phyloP scores from a whole-genome alignment of 169 alveolate species.

The Cryptosporidium felis region DNA sequence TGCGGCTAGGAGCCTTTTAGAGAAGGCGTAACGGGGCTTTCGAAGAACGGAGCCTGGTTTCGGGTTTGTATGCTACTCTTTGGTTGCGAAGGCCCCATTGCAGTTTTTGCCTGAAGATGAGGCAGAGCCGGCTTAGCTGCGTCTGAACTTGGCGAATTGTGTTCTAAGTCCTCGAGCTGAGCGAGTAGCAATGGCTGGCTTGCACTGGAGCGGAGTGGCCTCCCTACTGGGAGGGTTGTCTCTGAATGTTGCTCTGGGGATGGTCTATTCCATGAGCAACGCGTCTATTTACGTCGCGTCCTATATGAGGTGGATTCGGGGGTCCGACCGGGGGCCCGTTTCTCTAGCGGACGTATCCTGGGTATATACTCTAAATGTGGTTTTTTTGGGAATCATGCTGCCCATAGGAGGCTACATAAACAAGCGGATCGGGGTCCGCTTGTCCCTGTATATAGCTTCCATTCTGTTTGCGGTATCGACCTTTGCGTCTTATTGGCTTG shows the following conservation, averaged over 20 bases:
- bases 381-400: constrained; percentile 29
- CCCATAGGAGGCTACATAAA: constrained; percentile 63
- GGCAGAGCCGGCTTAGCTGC: too few relatives aligned
- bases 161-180: too few relatives aligned
- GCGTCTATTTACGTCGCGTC: constrained; percentile 63
- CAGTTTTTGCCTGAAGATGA: too few relatives aligned
- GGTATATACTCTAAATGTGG: constrained; percentile 55
- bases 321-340: background rate
- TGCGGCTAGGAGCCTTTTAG: too few relatives aligned
- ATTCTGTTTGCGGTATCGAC: constrained; percentile 4
- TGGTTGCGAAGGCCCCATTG: too few relatives aligned
- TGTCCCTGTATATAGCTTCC: constrained; percentile 18
- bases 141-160: too few relatives aligned
- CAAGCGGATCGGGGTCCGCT: background rate
- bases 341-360: constrained; percentile 55
- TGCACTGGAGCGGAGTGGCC: constrained; percentile 1
- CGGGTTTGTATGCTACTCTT: too few relatives aligned
- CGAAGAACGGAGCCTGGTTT: too few relatives aligned
- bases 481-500: constrained; percentile 26
- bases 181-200: too few relatives aligned
- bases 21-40: too few relatives aligned
- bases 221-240: constrained; percentile 46
- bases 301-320: constrained; percentile 23
- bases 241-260: constrained; percentile 46
- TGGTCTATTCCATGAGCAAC: constrained; percentile 65